These are phyloP conservation scores for Camellia granthamiana DNA, from an alignment of 148 eudicot genomes.

Conservation along the genomic window DNA sequence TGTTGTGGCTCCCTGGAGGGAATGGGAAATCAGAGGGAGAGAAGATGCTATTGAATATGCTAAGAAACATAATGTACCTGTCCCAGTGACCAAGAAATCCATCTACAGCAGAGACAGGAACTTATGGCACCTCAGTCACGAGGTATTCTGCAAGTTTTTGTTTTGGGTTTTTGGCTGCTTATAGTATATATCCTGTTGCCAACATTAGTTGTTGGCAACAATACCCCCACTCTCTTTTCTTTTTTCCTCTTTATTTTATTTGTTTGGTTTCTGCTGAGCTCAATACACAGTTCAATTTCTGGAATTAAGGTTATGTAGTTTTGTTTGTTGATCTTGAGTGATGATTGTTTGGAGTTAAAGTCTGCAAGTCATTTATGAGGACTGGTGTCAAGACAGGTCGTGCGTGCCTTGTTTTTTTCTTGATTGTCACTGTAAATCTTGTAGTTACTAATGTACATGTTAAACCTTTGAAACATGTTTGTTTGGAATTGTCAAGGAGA, in stretches of 20 bases:
- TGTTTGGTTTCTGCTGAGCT: no score
- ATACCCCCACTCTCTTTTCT: not conserved
- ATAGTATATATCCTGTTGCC: not conserved
- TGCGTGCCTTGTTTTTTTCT: no score
- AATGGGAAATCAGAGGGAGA: constrained; percentile 83
- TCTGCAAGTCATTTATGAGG: not conserved
- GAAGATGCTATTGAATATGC: constrained; percentile 97
- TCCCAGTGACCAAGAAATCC: constrained; percentile 89
- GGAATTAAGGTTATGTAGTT: not conserved
- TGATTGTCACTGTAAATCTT: not conserved
- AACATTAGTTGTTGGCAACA: not conserved
- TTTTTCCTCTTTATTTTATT: not conserved
- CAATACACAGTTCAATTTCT: not conserved
- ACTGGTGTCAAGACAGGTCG: not conserved
- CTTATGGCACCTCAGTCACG: constrained; percentile 92
- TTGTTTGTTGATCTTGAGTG: not conserved
- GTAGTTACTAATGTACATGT: not conserved
- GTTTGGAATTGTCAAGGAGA: not conserved
- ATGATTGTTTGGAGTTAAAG: not conserved
- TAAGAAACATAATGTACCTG: constrained; percentile 75
- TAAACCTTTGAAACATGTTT: not conserved
- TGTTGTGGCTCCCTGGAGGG: constrained; percentile 95
- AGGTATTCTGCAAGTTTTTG: constrained; percentile 39
- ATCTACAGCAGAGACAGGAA: constrained; percentile 94
- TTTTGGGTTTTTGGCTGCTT: not conserved